phyloP scores from a whole-genome alignment of 305 asterid species.

The Withania somnifera region DNA sequence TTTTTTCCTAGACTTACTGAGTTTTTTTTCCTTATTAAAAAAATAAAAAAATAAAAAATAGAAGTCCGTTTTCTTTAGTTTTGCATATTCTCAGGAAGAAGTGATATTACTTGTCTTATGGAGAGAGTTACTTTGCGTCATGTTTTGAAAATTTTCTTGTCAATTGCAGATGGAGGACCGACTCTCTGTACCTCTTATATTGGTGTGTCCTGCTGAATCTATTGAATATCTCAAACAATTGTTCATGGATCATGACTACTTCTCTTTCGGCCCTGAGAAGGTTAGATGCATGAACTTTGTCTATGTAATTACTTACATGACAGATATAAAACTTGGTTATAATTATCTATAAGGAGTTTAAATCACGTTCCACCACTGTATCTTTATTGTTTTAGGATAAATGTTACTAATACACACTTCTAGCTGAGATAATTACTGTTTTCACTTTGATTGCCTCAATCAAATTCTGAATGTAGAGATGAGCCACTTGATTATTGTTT shows the following conservation, averaged over 20 bases:
- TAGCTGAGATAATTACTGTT: neutral
- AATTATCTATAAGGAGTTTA: neutral
- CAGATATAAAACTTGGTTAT: neutral
- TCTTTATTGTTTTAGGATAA: neutral
- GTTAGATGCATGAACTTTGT: slow-evolving; percentile 21
- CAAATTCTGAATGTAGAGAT: neutral
- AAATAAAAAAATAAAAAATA: too few relatives aligned
- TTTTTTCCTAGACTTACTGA: neutral
- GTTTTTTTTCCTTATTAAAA: too few relatives aligned
- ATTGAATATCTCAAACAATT: slow-evolving; percentile 41
- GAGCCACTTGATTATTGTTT: neutral
- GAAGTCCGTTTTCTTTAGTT: too few relatives aligned
- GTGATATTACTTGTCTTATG: neutral
- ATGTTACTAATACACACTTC: neutral
- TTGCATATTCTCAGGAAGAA: too few relatives aligned
- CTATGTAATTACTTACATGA: neutral
- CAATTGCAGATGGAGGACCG: slow-evolving; percentile 52
- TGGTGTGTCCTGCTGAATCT: slow-evolving; percentile 47
- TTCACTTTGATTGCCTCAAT: neutral
- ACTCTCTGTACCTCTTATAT: slow-evolving; percentile 52
- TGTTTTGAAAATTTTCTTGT: slow-evolving; percentile 18
- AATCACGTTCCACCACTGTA: neutral
- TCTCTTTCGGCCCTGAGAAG: slow-evolving; percentile 71
- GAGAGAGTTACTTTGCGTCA: neutral
- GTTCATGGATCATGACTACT: slow-evolving; percentile 48